Evolutionary conservation across 2,329 filamentous ascomycete genomes (phyloP), one percentile per base, ranked within the genome.

Genomic region (Colletotrichum neosansevieriae): DNA sequence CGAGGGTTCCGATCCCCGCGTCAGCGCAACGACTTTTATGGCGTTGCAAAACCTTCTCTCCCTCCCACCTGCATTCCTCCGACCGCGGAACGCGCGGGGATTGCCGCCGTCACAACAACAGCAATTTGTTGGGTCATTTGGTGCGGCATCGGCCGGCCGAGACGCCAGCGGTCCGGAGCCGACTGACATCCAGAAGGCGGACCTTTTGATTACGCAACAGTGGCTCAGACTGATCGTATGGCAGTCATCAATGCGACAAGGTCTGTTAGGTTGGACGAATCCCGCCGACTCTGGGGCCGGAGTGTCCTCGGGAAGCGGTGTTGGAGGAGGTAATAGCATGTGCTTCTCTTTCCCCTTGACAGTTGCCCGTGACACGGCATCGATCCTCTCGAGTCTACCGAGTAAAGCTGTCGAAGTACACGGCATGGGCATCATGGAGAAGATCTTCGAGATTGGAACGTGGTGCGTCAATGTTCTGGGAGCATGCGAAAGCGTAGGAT

Each of bases 181-280:
- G 5, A 90, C 89, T 0, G 88, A 90, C 66, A 89, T 88, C 19
- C 90, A 92, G 72, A 90, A 89, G 61, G 89, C 91, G 6, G 89
- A 92, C 72, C 83, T 92, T 17, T 82, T 91, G 49, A 86, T 91
- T 60, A 92, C 89, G 2, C 90, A 92, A 74, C 89, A 91, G 73
- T 92, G 90, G 90, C 81, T 92, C 4, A 83, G 88, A 17, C 87
- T 89, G 1, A 90, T 92, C 79, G 86, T 92, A n/a, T 92, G 90
- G 90, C 90, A 92, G 72, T 84, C 90, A 2, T 89, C 89, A 3
- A 91, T 91, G 72, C 86, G 87, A 19, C 89, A 91, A 72, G 88
- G 88, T 4, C 85, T 89, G 24, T 81, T 92, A 19, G 90, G 88
- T 36, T 88, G 86, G 36, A 68, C 67, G 13, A 63, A 71, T n/a